Evolutionary conservation across 2,329 filamentous ascomycete species (phyloP), one percentile per base, ranked within the genome.

Genomic region (Colletotrichum spinosum): DNA sequence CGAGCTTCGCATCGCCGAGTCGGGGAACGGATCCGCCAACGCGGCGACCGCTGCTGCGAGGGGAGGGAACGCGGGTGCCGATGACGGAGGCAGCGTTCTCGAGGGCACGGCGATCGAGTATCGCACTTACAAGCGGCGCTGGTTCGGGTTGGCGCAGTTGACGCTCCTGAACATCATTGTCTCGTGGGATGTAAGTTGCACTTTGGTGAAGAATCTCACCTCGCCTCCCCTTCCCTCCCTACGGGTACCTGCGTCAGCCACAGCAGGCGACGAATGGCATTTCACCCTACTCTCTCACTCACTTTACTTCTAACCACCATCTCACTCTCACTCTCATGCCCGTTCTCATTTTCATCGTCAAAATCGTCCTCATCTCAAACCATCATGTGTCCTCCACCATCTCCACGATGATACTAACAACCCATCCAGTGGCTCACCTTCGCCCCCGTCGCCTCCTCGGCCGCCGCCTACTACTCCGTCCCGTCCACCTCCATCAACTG

Each of bases 81-180:
- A 71, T 11, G 68, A 63, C 44, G 69, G 69, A 10, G 68, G 56
- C 52, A 73, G 71, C 60, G 68, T 75, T 13, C 64, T 72, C n/a
- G 70, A 73, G 60, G 75, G 71, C 35, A 60, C 68, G 9, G 69
- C 74, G 17, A 71, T 67, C n/a, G 72, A 74, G 65, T 82, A 81
- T 60, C 76, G 76, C 57, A 81, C 79, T 10, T 98, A 98, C 76
- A 95, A 92, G 79, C 87, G 93, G 73, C 87, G 96, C 49, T 99
- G 93, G 89, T 92, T 97, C 76, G 96, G 96, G 1, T 82, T 99
- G 55, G 80, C 87, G 25, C 92, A 97, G 78, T 80, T 98, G 74
- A 91, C 94, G 7, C 79, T 98, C 72, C 83, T 98, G 79, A 99
- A 98, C 76, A 90, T 97, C 60, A 88, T 98, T 67, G 91, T 97